Evolutionary conservation across 1,139 yeast species (phyloP).

Genomic region (Suhomyces chickasaworum): DNA sequence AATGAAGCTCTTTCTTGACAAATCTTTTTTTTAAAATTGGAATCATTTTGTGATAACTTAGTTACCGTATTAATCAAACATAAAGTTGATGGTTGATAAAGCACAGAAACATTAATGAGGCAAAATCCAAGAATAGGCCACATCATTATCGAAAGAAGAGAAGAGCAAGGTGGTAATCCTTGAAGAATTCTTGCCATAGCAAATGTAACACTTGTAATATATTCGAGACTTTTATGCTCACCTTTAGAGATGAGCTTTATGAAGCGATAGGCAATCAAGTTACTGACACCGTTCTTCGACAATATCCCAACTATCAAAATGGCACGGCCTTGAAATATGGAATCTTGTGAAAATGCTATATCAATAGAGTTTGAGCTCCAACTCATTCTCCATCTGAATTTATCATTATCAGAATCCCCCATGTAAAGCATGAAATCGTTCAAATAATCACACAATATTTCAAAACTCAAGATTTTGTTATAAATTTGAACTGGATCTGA

Average conservation of each 20-base stretch:
- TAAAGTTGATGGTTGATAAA: conserved; percentile 59
- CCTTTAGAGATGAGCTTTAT: conserved; percentile 33
- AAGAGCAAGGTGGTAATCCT: conserved; percentile 60
- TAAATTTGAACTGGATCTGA: conserved; percentile 45
- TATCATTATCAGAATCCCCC: conserved; percentile 51
- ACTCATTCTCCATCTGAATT: conserved; percentile 63
- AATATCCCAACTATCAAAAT: conserved; percentile 71
- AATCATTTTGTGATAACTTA: conserved; percentile 28
- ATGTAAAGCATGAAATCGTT: conserved; percentile 50
- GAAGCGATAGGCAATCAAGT: conserved; percentile 55
- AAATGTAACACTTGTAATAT: conserved; percentile 40
- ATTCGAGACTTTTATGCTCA: conserved; percentile 36
- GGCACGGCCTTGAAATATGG: conserved; percentile 73
- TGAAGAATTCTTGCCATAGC: conserved; percentile 62
- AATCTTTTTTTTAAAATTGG: conserved; percentile 31
- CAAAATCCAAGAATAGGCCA: conserved; percentile 60
- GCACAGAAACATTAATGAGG: conserved; percentile 34
- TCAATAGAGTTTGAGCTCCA: conserved; percentile 71
- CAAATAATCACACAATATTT: conserved; percentile 64
- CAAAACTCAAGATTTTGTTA: conserved; percentile 56
- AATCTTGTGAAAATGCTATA: conserved; percentile 60
- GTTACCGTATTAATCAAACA: conserved; percentile 34
- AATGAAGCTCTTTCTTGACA: conserved; percentile 43
- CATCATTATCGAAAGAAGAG: conserved; percentile 57
- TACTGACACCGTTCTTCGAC: conserved; percentile 64